Evolutionary conservation across 2,329 filamentous ascomycete genomes (phyloP).

Genomic region (Orbilia brochopaga): DNA sequence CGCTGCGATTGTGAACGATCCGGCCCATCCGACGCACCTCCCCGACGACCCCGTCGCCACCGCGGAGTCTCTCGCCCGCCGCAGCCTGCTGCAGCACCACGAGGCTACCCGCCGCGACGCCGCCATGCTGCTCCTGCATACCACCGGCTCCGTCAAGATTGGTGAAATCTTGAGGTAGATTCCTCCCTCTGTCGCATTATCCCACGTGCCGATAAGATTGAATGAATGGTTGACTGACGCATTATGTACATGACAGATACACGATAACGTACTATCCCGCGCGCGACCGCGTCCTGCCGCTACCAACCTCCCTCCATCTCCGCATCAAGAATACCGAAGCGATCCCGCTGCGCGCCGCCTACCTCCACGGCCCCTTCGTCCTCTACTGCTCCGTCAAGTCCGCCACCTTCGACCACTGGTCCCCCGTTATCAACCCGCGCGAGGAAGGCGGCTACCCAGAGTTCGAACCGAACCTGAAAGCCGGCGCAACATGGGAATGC

Average conservation of each 20-base stretch:
- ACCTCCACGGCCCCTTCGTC: constrained; percentile 93
- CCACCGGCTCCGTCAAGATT: constrained; percentile 88
- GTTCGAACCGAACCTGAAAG: constrained; percentile 96
- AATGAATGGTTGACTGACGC: constrained; percentile 9
- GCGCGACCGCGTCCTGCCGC: constrained; percentile 85
- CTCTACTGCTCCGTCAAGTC: constrained; percentile 72
- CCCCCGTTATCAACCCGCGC: constrained; percentile 67
- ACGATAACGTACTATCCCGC: constrained; percentile 91
- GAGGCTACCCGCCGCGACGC: constrained; percentile 39
- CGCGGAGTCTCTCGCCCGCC: constrained; percentile 30
- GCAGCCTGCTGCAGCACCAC: constrained; percentile 39
- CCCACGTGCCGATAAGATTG: constrained; percentile 7
- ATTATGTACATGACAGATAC: constrained; percentile 61
- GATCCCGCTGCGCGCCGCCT: constrained; percentile 88
- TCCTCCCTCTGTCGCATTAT: neutral
- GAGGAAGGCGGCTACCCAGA: constrained; percentile 65
- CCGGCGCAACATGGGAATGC: constrained; percentile 83
- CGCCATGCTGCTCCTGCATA: constrained; percentile 85
- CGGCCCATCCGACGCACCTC: constrained; percentile 33
- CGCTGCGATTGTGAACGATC: constrained; percentile 42
- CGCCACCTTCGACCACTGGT: constrained; percentile 53
- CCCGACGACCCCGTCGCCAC: constrained; percentile 33
- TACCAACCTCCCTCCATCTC: constrained; percentile 78
- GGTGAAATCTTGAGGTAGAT: constrained; percentile 86
- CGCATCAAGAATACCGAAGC: constrained; percentile 91